Base-by-base conservation (phyloP, 306 rosid species). In the barrel medic (Medicago truncatula) region DNA sequence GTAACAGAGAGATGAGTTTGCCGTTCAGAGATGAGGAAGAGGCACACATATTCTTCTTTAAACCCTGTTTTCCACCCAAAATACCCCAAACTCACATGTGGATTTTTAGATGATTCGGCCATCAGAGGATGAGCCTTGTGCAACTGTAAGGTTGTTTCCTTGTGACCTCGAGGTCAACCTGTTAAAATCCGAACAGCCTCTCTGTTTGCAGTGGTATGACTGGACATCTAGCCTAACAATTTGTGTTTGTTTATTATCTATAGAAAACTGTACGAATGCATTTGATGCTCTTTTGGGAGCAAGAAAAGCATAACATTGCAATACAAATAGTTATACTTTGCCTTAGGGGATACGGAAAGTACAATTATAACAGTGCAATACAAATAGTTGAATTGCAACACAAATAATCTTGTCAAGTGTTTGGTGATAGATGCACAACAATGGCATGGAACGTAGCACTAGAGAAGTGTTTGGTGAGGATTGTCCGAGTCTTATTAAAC, bases 311-410 rank as follows among this genome's bases (percentile, higher is more conserved):
- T 16, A 16, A 16, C 6, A 52, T 16, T 52, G 20, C 58, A 52
- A 52, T 52, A 52, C 58, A 52, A 16, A 52, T 52, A 16, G 58
- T 52, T 52, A 52, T n/a, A 52, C 58, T 52, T n/a, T 52, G 58
- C 58, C 58, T 52, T 52, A n/a, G 58, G 20, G 58, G 21, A 52
- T 20, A 50, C 20, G 3, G 15, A 46, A 46, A 46, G 16, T 13
- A 46, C 5, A 46, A 46, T 21, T 28, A 28, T 4, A 28, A 28
- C 16, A 46, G 52, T 47, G 2, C 20, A n/a, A 6, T 50, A 50
- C 57, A 6, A 52, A n/a, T 52, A 52, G 57, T 52, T 52, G 57
- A 52, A 52, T 52, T 50, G 57, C 20, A 52, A 52, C 20, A 52
- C 21, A n/a, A 52, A 3, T 52, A 52, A 52, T 52, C 57, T 52